phyloP scores from a whole-genome alignment of 2,329 filamentous ascomycete genomes.

The Dryadomyces sulphureus region DNA sequence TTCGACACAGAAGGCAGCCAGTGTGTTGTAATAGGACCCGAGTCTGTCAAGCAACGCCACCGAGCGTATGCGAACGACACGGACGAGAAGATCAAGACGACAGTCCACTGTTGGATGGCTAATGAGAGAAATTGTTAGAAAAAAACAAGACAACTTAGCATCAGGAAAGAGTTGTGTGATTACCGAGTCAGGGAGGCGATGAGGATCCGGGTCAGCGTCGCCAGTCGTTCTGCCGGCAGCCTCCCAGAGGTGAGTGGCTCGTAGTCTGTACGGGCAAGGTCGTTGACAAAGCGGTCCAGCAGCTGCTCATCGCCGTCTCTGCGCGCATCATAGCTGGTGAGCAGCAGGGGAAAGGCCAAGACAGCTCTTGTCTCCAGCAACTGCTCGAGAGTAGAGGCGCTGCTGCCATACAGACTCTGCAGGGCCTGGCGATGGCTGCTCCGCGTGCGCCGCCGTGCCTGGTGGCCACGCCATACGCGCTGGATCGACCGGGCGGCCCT shows the following conservation, averaged over 20 bases:
- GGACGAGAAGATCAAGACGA: slow-evolving; percentile 7
- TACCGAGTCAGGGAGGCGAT: slow-evolving; percentile 20
- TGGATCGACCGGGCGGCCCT: slow-evolving; percentile 65
- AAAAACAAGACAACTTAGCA: not conserved
- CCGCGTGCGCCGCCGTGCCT: slow-evolving; percentile 42
- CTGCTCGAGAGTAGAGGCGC: slow-evolving; percentile 15
- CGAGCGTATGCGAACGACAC: slow-evolving; percentile 8
- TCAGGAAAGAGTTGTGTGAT: not conserved
- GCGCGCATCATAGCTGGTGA: slow-evolving; percentile 32
- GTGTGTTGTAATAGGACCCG: slow-evolving; percentile 10
- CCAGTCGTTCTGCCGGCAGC: slow-evolving; percentile 17
- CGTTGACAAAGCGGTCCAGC: slow-evolving; percentile 29
- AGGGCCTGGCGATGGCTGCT: slow-evolving; percentile 43
- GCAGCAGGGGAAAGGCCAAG: slow-evolving; percentile 30
- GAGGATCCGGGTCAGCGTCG: slow-evolving; percentile 21
- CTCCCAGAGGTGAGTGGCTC: slow-evolving; percentile 19
- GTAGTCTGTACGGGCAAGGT: slow-evolving; percentile 23
- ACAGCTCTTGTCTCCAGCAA: slow-evolving; percentile 21
- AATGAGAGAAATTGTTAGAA: not conserved
- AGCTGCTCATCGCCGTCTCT: slow-evolving; percentile 31
- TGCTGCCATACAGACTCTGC: slow-evolving; percentile 43
- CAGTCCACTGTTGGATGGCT: not conserved
- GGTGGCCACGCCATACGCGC: slow-evolving; percentile 67
- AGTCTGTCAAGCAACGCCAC: slow-evolving; percentile 10
- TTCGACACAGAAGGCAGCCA: slow-evolving; percentile 7